Base-by-base conservation (phyloP, 164 flowering plant genomes). In the Kalanchoe fedtschenkoi region DNA sequence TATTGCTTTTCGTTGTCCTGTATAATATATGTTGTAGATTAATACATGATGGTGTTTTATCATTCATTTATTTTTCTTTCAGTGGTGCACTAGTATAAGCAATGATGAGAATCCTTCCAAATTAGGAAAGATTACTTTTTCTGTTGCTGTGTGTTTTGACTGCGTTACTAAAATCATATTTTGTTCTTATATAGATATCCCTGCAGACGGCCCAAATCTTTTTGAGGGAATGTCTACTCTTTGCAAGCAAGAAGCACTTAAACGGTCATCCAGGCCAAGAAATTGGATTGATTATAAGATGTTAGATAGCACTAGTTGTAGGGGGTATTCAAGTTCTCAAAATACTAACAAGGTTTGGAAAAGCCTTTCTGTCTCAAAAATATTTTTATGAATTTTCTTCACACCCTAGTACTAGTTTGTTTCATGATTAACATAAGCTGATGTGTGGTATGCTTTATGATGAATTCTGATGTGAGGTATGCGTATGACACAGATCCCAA, bases 1-100 rank as follows among this genome's bases (percentile, higher is more conserved):
- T n/a, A n/a, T n/a, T n/a, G n/a, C n/a, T n/a, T n/a, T n/a, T n/a
- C n/a, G n/a, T n/a, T n/a, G n/a, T n/a, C n/a, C n/a, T n/a, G n/a
- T n/a, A n/a, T n/a, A n/a, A n/a, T n/a, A n/a, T n/a, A n/a, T n/a
- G n/a, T n/a, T n/a, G n/a, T n/a, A n/a, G n/a, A n/a, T n/a, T n/a
- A n/a, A n/a, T n/a, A n/a, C n/a, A n/a, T n/a, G n/a, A n/a, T n/a
- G n/a, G n/a, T n/a, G n/a, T n/a, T n/a, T n/a, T n/a, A n/a, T n/a
- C n/a, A n/a, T n/a, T n/a, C n/a, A n/a, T n/a, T n/a, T n/a, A n/a
- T n/a, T n/a, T n/a, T n/a, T n/a, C n/a, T 71, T 68, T 76, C 0
- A 73, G 72, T 26, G 68, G 74, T 43, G 13, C n/a, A n/a, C n/a
- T 69, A 10, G 35, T 74, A 62, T 69, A 62, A 61, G 77, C 77